These are phyloP conservation scores for Rhododendron williamsianum DNA, from an alignment of 148 eudicot genomes.

Conservation along the genomic window DNA sequence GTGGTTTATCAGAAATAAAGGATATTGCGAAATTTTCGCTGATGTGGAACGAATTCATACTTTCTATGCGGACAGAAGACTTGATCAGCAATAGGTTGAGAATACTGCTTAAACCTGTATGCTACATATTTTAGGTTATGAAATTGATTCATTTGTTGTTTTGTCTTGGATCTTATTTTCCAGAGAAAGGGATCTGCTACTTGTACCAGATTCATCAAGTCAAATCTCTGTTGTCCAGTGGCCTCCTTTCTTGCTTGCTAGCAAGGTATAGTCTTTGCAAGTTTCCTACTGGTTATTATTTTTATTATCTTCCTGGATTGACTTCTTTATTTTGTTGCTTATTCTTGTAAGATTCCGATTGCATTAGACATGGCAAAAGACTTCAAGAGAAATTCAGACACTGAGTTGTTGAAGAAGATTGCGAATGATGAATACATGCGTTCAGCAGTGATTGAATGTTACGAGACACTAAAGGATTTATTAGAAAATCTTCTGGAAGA, in stretches of 20 bases:
- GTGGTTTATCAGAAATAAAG: constrained; percentile 40
- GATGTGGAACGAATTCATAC: constrained; percentile 95
- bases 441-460: constrained; percentile 87
- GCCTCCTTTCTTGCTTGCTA: constrained; percentile 99
- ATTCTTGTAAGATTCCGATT: constrained; percentile 68
- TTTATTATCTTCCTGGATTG: constrained; percentile 5
- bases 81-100: constrained; percentile 75
- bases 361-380: constrained; percentile 99
- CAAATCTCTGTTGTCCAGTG: constrained; percentile 85
- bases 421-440: constrained; percentile 75
- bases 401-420: constrained; percentile 78
- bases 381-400: constrained; percentile 69
- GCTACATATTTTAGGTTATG: background rate
- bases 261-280: constrained; percentile 55
- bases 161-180: constrained; percentile 14
- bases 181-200: constrained; percentile 92
- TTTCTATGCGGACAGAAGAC: constrained; percentile 85
- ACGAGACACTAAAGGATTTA: constrained; percentile 70
- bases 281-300: background rate
- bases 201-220: constrained; percentile 87
- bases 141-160: background rate
- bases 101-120: constrained; percentile 4
- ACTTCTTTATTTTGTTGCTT: constrained; percentile 11
- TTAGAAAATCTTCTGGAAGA: constrained; percentile 51
- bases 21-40: constrained; percentile 90